phyloP scores from a whole-genome alignment of 148 eudicot species.

The Fagopyrum homotropicum region DNA sequence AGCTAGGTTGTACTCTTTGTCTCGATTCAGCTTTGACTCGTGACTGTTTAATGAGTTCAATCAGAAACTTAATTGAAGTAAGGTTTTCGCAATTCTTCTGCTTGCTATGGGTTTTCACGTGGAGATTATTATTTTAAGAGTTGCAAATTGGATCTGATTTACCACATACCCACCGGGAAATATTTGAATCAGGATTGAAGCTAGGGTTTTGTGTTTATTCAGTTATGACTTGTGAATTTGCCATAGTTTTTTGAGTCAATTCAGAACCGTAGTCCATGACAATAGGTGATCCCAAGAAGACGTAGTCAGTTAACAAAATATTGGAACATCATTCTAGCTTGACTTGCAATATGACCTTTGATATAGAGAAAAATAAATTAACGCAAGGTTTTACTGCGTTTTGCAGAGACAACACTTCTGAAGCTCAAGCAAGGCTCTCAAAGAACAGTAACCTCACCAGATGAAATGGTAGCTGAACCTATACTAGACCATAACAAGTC shows the following conservation, averaged over 20 bases:
- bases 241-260: not conserved
- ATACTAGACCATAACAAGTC: not conserved
- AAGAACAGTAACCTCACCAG: not conserved
- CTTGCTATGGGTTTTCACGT: not conserved
- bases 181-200: not conserved
- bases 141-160: not conserved
- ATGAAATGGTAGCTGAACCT: not conserved
- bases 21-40: too few relatives aligned
- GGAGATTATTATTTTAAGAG: not conserved
- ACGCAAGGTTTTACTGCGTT: slow-evolving; percentile 1
- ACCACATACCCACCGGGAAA: not conserved
- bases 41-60: too few relatives aligned
- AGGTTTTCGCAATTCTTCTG: not conserved
- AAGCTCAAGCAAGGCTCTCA: slow-evolving; percentile 64
- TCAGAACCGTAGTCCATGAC: not conserved
- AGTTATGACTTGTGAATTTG: not conserved
- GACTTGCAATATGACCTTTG: not conserved
- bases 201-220: not conserved
- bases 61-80: too few relatives aligned
- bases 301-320: too few relatives aligned
- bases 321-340: not conserved
- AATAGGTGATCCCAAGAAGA: not conserved
- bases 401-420: slow-evolving; percentile 57
- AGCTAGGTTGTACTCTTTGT: too few relatives aligned
- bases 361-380: not conserved